These are phyloP conservation scores for Caryopteris hybrid DNA, from an alignment of 305 asterid genomes.

Conservation along the genomic window DNA sequence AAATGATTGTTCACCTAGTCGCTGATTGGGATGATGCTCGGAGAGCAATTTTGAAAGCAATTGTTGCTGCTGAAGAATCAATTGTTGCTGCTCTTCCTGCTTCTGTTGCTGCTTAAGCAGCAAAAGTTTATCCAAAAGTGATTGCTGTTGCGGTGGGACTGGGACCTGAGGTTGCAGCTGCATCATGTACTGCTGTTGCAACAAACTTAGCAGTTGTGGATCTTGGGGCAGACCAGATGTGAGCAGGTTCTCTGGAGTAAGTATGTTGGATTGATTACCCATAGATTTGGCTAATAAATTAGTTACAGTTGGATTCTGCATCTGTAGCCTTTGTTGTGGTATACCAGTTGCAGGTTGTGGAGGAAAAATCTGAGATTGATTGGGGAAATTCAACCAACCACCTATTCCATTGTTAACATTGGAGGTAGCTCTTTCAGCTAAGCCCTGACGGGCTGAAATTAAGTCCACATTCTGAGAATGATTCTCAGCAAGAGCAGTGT, in stretches of 20 bases:
- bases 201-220: constrained; percentile 56
- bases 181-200: constrained; percentile 67
- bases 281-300: constrained; percentile 41
- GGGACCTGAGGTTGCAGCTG: constrained; percentile 61
- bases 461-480: constrained; percentile 58
- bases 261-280: constrained; percentile 45
- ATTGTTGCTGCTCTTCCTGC: constrained; percentile 58
- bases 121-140: constrained; percentile 54
- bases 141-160: constrained; percentile 53
- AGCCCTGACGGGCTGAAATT: constrained; percentile 51
- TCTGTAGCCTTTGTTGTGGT: constrained; percentile 54
- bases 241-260: constrained; percentile 50
- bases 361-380: constrained; percentile 45
- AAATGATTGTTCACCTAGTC: constrained; percentile 42
- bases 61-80: constrained; percentile 60
- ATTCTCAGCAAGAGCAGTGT: constrained; percentile 38
- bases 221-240: constrained; percentile 64
- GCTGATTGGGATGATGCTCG: constrained; percentile 50
- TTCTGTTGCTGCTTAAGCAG: constrained; percentile 61
- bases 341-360: constrained; percentile 60
- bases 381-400: constrained; percentile 65
- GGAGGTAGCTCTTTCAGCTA: constrained; percentile 46
- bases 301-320: constrained; percentile 42
- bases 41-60: constrained; percentile 57
- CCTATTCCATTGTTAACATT: constrained; percentile 38